Evolutionary conservation across 2,329 filamentous ascomycete genomes (phyloP), one percentile per base, ranked within the genome.

Genomic region (Clarireedia monteithiana): DNA sequence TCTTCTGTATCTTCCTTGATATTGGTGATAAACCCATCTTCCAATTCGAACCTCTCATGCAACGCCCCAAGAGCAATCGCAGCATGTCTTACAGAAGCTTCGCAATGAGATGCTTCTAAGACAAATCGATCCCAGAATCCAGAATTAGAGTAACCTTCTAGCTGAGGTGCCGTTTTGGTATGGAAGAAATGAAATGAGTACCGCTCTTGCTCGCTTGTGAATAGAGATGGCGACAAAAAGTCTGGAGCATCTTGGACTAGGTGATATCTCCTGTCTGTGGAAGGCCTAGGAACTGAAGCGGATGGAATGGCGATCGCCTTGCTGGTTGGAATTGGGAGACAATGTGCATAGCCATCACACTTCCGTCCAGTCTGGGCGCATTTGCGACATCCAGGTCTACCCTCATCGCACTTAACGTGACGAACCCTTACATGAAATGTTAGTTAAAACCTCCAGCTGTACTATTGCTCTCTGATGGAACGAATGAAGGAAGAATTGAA

Each of bases 141-240:
- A 24, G 76, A 78, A 63, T 84, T 79, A 58, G 85, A 85, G 63
- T 81, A 84, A n/a, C 83, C 81, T 0, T 82, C 83, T 6, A 86
- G 71, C 62, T 83, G 81, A 30, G 71, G 77, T 2, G 81, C 79
- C 0, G 83, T 84, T 39, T 79, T 79, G 20, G 75, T 71, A 44
- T 77, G 76, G 62, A 85, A 85, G 15, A 84, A 70, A 53, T 81
- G 74, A 63, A 84, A 84, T 62, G 83, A 84, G 44, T 55, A 44
- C 15, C 44, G 38, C 36, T 60, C 58, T 45, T 58, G 55, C 10
- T 50, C 44, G 27, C n/a, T 40, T 5, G 34, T 27, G 40, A 44
- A 56, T 20, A 44, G 40, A 3, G 57, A 45, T 3, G 40, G 46
- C 14, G 49, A 49, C 20, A 52, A 20, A 5, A 39, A 52, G 6